Percentiles rank a stretch among this genome's conserved stretches.
phyloP scores from a whole-genome alignment of 768 basidiomycete species.

The Russula sp. region DNA sequence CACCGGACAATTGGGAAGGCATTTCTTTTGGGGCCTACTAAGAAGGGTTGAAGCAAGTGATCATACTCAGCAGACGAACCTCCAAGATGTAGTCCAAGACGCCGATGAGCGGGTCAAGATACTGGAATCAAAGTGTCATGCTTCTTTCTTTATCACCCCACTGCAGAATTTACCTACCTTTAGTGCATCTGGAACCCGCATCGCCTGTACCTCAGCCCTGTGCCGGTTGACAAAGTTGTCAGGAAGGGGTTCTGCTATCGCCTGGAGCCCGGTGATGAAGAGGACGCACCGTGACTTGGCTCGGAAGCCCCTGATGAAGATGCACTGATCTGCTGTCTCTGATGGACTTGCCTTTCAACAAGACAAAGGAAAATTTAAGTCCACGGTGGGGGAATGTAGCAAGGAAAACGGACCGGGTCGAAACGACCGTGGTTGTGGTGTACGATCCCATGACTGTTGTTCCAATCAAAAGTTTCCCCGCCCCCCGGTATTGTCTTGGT shows the following conservation, averaged over 20 bases:
- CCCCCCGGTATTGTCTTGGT: background rate
- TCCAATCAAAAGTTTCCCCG: background rate
- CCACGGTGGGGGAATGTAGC: background rate
- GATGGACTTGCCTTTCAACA: too few species aligned
- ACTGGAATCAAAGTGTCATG: background rate
- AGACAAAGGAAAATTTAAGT: background rate
- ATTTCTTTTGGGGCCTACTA: background rate
- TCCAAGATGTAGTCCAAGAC: slow-evolving; percentile 8
- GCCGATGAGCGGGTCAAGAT: slow-evolving; percentile 4
- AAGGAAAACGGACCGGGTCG: background rate
- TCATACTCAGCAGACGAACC: background rate
- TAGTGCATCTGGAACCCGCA: background rate
- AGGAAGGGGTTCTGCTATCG: background rate
- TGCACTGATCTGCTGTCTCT: background rate
- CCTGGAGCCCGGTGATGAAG: background rate
- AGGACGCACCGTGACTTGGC: slow-evolving; percentile 7
- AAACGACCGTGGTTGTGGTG: background rate
- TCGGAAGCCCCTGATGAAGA: slow-evolving; percentile 13
- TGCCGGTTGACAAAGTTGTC: background rate
- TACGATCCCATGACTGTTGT: background rate
- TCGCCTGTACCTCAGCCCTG: background rate
- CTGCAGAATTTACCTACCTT: background rate
- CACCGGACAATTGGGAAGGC: background rate
- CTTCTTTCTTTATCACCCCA: background rate
- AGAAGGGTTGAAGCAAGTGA: background rate